Percentiles rank a stretch among this genome's conserved stretches.
These are phyloP conservation scores for Wickerhamomyces sydowiorum DNA, from an alignment of 805 yeast species.

Conservation along the genomic window DNA sequence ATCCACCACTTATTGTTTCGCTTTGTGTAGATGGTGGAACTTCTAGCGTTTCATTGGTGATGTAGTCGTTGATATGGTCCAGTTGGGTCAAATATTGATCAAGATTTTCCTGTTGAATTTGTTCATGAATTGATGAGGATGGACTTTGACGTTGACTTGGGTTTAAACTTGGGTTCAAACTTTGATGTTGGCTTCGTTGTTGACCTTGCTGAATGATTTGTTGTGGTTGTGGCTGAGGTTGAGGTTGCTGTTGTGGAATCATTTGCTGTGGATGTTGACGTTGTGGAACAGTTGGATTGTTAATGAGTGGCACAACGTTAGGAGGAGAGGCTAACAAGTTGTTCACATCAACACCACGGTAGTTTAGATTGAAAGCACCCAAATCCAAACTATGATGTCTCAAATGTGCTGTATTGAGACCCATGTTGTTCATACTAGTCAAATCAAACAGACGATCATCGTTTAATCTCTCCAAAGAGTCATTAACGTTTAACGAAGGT, in stretches of 20 bases:
- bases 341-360: too few species aligned
- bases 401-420: constrained; percentile 16
- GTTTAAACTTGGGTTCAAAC: too few species aligned
- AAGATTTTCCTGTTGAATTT: too few species aligned
- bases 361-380: constrained; percentile 11
- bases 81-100: too few species aligned
- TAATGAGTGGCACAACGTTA: not conserved
- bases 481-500: not conserved
- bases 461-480: not conserved
- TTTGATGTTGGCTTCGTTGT: too few species aligned
- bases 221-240: not conserved
- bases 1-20: too few species aligned
- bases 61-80: too few species aligned
- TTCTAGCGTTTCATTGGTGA: too few species aligned
- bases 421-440: constrained; percentile 16
- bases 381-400: constrained; percentile 23
- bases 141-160: too few species aligned
- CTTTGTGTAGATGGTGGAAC: too few species aligned
- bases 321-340: constrained; percentile 8
- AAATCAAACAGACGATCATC: constrained; percentile 5
- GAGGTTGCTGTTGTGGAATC: not conserved
- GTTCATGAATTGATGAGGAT: too few species aligned
- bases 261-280: not conserved
- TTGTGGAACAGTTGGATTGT: too few species aligned
- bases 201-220: not conserved